These are phyloP conservation scores for Salix exigua DNA, from an alignment of 345 rosid species.

Conservation along the genomic window DNA sequence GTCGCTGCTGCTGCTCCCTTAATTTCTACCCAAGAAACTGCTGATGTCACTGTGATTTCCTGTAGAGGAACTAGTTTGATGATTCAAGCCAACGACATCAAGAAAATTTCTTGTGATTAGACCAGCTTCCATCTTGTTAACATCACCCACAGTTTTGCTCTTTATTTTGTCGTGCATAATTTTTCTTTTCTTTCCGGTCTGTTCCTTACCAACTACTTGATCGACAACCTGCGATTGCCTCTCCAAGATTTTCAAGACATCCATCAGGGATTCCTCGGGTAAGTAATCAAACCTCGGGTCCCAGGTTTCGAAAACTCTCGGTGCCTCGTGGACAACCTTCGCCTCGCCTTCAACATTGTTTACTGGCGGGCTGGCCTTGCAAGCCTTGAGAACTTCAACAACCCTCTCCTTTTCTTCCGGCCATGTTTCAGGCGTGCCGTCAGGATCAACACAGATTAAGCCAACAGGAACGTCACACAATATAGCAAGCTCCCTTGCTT, in stretches of 20 bases:
- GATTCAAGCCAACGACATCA: neutral
- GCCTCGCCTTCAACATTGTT: neutral
- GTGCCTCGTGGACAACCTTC: neutral
- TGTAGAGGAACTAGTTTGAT: neutral
- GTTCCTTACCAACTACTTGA: neutral
- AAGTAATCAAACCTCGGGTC: neutral
- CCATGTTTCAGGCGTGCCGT: constrained; percentile 9
- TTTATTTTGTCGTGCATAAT: neutral
- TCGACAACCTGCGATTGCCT: neutral
- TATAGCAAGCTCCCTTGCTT: constrained; percentile 4
- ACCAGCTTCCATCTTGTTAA: neutral
- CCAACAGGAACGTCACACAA: constrained; percentile 6
- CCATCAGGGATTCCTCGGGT: neutral
- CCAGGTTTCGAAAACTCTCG: neutral
- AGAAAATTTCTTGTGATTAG: neutral
- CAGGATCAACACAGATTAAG: neutral
- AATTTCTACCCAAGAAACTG: neutral
- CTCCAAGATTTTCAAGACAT: neutral
- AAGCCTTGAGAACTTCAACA: neutral
- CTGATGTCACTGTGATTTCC: neutral
- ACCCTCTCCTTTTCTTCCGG: constrained; percentile 4
- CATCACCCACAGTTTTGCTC: neutral
- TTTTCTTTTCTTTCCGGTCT: neutral
- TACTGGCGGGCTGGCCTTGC: neutral
- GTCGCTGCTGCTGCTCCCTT: neutral